Evolutionary conservation across 2,329 filamentous ascomycete genomes (phyloP).

Genomic region (Didymella pinodella): DNA sequence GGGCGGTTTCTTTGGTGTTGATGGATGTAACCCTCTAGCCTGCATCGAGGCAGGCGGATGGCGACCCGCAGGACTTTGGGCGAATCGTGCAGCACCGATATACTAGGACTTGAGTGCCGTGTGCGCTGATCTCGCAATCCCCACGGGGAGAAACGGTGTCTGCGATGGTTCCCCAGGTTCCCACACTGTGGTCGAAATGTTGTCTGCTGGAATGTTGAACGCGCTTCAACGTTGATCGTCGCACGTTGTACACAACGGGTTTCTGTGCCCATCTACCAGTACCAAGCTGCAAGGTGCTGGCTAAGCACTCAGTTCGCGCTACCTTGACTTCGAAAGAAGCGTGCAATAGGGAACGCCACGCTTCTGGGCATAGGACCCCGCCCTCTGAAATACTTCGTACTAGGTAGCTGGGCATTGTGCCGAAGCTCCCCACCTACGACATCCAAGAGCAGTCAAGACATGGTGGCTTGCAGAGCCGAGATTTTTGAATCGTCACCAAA

Average conservation of each 20-base stretch:
- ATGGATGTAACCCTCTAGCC: slow-evolving; percentile 35
- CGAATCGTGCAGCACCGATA: slow-evolving; percentile 24
- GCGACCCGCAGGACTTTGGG: slow-evolving; percentile 33
- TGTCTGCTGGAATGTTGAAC: neutral
- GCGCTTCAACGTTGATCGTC: slow-evolving; percentile 3
- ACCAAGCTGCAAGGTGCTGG: slow-evolving; percentile 35
- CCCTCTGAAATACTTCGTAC: slow-evolving; percentile 4
- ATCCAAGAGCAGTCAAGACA: slow-evolving; percentile 38
- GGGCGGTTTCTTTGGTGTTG: slow-evolving; percentile 33
- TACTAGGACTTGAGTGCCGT: slow-evolving; percentile 21
- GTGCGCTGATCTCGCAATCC: slow-evolving; percentile 34
- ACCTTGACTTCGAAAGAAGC: slow-evolving; percentile 34
- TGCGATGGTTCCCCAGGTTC: slow-evolving; percentile 2
- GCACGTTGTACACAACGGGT: slow-evolving; percentile 8
- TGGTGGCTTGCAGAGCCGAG: slow-evolving; percentile 37
- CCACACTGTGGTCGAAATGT: neutral
- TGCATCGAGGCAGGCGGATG: slow-evolving; percentile 35
- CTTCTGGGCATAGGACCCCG: slow-evolving; percentile 35
- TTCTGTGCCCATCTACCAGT: neutral
- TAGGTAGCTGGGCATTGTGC: slow-evolving; percentile 20
- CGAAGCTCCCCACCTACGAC: slow-evolving; percentile 32
- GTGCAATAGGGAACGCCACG: slow-evolving; percentile 34
- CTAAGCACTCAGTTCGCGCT: slow-evolving; percentile 32
- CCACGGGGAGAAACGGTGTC: slow-evolving; percentile 32
- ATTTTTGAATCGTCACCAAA: slow-evolving; percentile 38